Percentiles rank a stretch among this genome's conserved stretches.
These are phyloP conservation scores for Fusarium oligoseptatum DNA, from an alignment of 2,329 filamentous ascomycete species.

Conservation along the genomic window DNA sequence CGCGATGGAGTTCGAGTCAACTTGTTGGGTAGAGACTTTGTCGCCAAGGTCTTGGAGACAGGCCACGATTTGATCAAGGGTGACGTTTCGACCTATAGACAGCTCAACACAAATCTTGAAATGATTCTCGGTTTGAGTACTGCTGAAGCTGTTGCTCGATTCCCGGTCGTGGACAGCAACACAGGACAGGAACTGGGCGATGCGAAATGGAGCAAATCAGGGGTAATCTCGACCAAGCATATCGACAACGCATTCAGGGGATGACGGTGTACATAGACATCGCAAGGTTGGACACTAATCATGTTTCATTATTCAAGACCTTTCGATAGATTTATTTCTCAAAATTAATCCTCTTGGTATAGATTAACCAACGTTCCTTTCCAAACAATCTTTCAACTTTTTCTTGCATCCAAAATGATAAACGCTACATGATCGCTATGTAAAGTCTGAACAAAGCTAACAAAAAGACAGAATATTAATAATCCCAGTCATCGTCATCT, in stretches of 20 bases:
- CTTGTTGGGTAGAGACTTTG: background rate
- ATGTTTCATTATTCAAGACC: background rate
- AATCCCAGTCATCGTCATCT: conserved; percentile 46
- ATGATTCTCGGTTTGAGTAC: background rate
- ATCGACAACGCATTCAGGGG: background rate
- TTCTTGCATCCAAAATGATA: conserved; percentile 16
- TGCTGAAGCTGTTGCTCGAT: background rate
- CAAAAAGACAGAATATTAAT: conserved; percentile 25
- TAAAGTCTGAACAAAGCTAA: conserved; percentile 6
- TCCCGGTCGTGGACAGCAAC: background rate
- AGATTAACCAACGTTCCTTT: background rate
- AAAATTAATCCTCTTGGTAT: background rate
- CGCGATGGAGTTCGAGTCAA: background rate
- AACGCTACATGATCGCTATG: conserved; percentile 26
- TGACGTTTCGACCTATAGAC: background rate
- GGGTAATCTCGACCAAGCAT: background rate
- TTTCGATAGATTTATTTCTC: background rate
- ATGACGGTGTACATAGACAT: background rate
- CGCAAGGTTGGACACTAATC: background rate
- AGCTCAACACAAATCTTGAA: background rate
- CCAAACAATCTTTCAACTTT: conserved; percentile 18
- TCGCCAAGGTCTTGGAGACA: background rate
- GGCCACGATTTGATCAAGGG: background rate
- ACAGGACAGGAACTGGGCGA: background rate
- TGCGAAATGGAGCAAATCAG: background rate